Conservation (phyloP, 371 early-diverging fungal species). For the Mortierella sp. region DNA sequence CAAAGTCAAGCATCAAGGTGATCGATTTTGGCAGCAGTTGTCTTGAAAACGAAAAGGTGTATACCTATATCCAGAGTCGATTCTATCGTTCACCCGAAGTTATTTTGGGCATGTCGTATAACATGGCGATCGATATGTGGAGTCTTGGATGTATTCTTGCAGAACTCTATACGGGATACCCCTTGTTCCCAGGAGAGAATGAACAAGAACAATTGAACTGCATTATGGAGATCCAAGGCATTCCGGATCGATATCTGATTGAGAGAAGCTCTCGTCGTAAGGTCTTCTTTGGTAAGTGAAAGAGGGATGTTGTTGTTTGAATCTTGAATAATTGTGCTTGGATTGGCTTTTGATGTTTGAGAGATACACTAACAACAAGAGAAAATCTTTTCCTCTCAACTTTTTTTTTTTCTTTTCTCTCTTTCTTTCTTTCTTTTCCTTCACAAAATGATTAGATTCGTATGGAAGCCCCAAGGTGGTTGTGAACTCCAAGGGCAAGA, state of each 20-base stretch:
- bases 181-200: slow-evolving; percentile 96
- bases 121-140: slow-evolving; percentile 99
- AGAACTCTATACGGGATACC: slow-evolving; percentile 93
- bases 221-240: slow-evolving; percentile 93
- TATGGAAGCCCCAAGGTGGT: slow-evolving; percentile 75
- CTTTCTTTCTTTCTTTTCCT: slow-evolving; percentile 11
- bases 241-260: slow-evolving; percentile 81
- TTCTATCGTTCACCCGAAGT: slow-evolving; percentile 99
- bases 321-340: slow-evolving; percentile 1
- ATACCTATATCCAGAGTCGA: slow-evolving; percentile 97
- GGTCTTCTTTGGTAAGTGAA: slow-evolving; percentile 85
- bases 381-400: background rate
- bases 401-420: background rate
- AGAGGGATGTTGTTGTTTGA: too few species aligned
- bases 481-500: slow-evolving; percentile 90
- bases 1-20: slow-evolving; percentile 89
- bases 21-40: slow-evolving; percentile 99
- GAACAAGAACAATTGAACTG: slow-evolving; percentile 95
- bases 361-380: background rate
- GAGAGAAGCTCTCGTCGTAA: slow-evolving; percentile 81
- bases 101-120: slow-evolving; percentile 90
- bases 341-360: slow-evolving; percentile 4
- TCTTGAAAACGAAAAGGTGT: slow-evolving; percentile 87
- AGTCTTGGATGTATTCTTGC: slow-evolving; percentile 98
- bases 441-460: slow-evolving; percentile 62